Conservation (phyloP, 2,329 filamentous ascomycete species). For the Cytospora piceae region DNA sequence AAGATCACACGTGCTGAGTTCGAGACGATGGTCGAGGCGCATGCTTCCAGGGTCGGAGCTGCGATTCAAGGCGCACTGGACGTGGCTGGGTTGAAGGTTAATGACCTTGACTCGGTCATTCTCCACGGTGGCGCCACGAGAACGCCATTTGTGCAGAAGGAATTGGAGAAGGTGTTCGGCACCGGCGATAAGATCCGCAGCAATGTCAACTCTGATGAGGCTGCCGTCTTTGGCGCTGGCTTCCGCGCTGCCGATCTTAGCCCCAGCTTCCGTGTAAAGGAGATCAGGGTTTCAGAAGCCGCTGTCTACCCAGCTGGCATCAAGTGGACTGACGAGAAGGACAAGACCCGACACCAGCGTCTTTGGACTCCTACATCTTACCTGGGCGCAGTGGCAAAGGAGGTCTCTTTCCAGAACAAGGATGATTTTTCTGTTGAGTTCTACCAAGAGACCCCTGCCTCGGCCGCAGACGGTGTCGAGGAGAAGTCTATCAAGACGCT, state of each 20-base stretch:
- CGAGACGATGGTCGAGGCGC: constrained; percentile 72
- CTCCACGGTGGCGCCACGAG: constrained; percentile 88
- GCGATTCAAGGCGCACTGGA: constrained; percentile 77
- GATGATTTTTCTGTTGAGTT: constrained; percentile 82
- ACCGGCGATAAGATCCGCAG: constrained; percentile 78
- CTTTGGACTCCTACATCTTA: constrained; percentile 80
- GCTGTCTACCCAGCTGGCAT: constrained; percentile 75
- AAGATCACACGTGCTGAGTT: constrained; percentile 81
- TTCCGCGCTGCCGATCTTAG: constrained; percentile 93
- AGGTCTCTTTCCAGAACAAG: constrained; percentile 80
- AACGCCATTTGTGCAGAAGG: constrained; percentile 92
- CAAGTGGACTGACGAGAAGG: constrained; percentile 71
- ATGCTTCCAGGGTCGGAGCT: constrained; percentile 68
- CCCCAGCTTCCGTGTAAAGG: constrained; percentile 96
- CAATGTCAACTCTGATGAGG: constrained; percentile 96
- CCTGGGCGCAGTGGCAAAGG: constrained; percentile 76
- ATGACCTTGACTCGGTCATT: constrained; percentile 86
- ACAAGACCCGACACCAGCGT: constrained; percentile 76
- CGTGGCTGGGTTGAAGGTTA: constrained; percentile 70
- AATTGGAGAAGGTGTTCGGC: constrained; percentile 76
- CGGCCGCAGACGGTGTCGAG: constrained; percentile 46
- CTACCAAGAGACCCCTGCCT: constrained; percentile 68
- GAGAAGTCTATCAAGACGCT: constrained; percentile 69
- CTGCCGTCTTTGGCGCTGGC: constrained; percentile 91
- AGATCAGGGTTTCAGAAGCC: constrained; percentile 82